These are phyloP conservation scores for Penicillium odoratum DNA, from an alignment of 495 filamentous ascomycete species.

Conservation along the genomic window DNA sequence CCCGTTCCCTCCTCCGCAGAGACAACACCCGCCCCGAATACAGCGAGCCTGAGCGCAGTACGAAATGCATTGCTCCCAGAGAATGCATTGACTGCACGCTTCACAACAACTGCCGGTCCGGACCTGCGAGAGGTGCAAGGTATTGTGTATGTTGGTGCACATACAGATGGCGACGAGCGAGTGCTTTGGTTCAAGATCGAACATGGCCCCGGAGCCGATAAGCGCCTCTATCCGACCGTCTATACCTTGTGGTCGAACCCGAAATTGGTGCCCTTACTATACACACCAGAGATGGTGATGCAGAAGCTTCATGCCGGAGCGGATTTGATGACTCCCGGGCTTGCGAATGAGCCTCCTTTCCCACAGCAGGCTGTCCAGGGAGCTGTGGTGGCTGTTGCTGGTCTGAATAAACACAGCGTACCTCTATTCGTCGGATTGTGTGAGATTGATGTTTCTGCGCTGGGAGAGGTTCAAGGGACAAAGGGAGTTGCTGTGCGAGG, in stretches of 20 bases:
- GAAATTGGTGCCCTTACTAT: constrained; percentile 59
- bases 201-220: constrained; percentile 49
- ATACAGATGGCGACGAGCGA: constrained; percentile 58
- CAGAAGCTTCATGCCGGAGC: constrained; percentile 64
- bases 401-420: constrained; percentile 57
- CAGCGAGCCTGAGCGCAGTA: constrained; percentile 51
- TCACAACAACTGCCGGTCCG: constrained; percentile 68
- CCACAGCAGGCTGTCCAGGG: constrained; percentile 60
- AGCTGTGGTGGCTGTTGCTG: constrained; percentile 66
- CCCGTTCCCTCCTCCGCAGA: constrained; percentile 43
- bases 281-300: constrained; percentile 63
- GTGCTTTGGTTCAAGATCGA: constrained; percentile 71
- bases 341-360: constrained; percentile 70
- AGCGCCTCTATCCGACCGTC: constrained; percentile 64
- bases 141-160: constrained; percentile 63
- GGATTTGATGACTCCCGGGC: constrained; percentile 74
- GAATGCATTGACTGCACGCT: constrained; percentile 61
- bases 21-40: constrained; percentile 27
- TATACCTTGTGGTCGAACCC: constrained; percentile 71
- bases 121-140: constrained; percentile 63
- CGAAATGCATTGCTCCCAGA: constrained; percentile 67
- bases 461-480: constrained; percentile 59
- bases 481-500: constrained; percentile 69
- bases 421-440: constrained; percentile 66
- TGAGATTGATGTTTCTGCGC: constrained; percentile 61